Evolutionary conservation across 768 basidiomycete genomes (phyloP).

Genomic region (Phlegmacium glaucopus): DNA sequence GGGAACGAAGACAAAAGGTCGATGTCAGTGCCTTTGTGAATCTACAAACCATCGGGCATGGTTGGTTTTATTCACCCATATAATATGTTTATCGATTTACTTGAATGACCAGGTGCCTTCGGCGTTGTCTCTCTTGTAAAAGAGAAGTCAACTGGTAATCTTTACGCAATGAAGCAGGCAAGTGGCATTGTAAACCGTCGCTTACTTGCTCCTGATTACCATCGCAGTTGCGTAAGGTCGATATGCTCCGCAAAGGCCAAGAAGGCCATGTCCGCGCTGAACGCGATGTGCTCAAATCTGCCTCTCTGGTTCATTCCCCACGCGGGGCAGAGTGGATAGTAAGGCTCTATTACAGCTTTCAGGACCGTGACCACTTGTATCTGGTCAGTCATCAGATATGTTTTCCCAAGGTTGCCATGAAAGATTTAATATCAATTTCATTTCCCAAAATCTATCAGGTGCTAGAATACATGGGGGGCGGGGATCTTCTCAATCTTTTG

Average conservation of each 20-base stretch:
- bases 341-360: conserved; percentile 88
- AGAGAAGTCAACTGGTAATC: conserved; percentile 71
- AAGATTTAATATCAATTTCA: conserved; percentile 56
- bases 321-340: conserved; percentile 91
- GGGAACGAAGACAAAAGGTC: conserved; percentile 79
- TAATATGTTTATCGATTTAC: conserved; percentile 16
- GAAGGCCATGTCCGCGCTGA: conserved; percentile 97
- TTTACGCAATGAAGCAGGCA: conserved; percentile 98
- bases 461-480: conserved; percentile 94
- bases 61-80: conserved; percentile 35
- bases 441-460: conserved; percentile 51
- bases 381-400: conserved; percentile 53
- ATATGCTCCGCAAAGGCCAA: conserved; percentile 95
- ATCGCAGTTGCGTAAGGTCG: conserved; percentile 73
- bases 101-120: conserved; percentile 70
- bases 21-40: conserved; percentile 83
- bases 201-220: conserved; percentile 11
- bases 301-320: conserved; percentile 73
- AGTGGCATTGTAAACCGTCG: conserved; percentile 8
- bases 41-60: conserved; percentile 93
- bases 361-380: conserved; percentile 94
- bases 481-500: conserved; percentile 92
- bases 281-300: conserved; percentile 89
- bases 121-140: conserved; percentile 92
- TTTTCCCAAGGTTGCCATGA: conserved; percentile 26